phyloP scores from a whole-genome alignment of 2,329 filamentous ascomycete genomes.

The Ceratocystis smalleyi region DNA sequence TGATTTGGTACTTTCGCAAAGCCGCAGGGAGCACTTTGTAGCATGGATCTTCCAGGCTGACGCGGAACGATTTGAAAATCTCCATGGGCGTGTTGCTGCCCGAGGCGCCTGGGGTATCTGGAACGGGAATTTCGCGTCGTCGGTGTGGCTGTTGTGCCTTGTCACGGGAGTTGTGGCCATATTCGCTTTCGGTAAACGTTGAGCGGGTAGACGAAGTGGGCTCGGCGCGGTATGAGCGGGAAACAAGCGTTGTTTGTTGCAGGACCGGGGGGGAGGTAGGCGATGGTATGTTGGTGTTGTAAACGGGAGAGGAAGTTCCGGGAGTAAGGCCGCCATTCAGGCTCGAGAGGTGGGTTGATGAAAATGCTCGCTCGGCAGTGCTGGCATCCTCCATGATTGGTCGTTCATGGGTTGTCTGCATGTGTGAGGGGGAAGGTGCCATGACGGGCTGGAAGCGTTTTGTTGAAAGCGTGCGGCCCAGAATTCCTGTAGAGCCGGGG shows the following conservation, averaged over 20 bases:
- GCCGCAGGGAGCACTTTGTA: constrained; percentile 93
- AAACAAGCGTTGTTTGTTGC: constrained; percentile 41
- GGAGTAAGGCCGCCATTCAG: constrained; percentile 49
- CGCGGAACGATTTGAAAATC: constrained; percentile 97
- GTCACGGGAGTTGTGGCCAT: constrained; percentile 22
- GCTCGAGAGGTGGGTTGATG: constrained; percentile 53
- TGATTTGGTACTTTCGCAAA: constrained; percentile 95
- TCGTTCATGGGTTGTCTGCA: constrained; percentile 53
- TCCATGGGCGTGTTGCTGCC: constrained; percentile 53
- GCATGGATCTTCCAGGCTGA: constrained; percentile 95
- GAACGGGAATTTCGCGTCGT: constrained; percentile 44
- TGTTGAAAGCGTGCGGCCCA: constrained; percentile 60
- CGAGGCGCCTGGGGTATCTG: constrained; percentile 36
- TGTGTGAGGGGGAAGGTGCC: constrained; percentile 57
- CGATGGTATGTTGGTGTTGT: constrained; percentile 51
- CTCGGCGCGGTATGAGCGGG: constrained; percentile 44
- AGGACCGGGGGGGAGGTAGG: constrained; percentile 50
- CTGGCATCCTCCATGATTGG: constrained; percentile 51
- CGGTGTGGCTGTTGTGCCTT: constrained; percentile 30
- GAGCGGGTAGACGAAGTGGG: constrained; percentile 37
- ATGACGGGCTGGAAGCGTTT: constrained; percentile 63
- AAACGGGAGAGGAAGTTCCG: constrained; percentile 36
- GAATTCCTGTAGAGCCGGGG: constrained; percentile 35
- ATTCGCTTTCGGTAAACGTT: constrained; percentile 39
- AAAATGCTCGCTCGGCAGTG: constrained; percentile 49